phyloP scores from a whole-genome alignment of 768 basidiomycete genomes.

The Leucocoprinus leucothites region DNA sequence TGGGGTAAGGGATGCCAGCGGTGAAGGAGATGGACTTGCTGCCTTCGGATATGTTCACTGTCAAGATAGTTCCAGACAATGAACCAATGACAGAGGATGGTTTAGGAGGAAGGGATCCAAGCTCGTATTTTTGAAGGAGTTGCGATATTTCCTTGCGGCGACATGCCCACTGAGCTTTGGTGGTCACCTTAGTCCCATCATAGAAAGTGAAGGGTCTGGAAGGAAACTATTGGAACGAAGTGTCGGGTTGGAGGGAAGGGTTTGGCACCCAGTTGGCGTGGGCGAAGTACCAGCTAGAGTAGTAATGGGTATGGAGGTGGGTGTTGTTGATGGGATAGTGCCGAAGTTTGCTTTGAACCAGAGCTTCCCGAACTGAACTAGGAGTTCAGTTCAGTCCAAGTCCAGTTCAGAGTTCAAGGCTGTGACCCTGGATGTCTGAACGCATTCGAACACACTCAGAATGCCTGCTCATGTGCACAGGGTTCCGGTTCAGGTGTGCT shows the following conservation, averaged over 20 bases:
- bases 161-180: constrained; percentile 48
- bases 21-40: constrained; percentile 49
- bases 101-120: constrained; percentile 45
- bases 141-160: constrained; percentile 45
- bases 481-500: too few species aligned
- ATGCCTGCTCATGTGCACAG: too few species aligned
- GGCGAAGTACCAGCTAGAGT: neutral
- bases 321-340: constrained; percentile 14
- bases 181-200: constrained; percentile 39
- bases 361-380: too few species aligned
- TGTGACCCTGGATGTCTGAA: too few species aligned
- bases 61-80: constrained; percentile 41
- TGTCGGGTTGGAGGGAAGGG: constrained; percentile 27
- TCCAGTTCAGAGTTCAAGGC: too few species aligned
- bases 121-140: constrained; percentile 51
- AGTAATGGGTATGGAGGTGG: constrained; percentile 12
- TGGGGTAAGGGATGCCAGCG: constrained; percentile 41
- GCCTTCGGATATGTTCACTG: constrained; percentile 43
- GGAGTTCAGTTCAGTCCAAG: too few species aligned
- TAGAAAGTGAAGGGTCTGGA: constrained; percentile 52
- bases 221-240: constrained; percentile 38
- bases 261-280: constrained; percentile 19
- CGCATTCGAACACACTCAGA: too few species aligned
- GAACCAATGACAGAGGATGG: constrained; percentile 44
- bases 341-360: too few species aligned